These are phyloP conservation scores for Acanthamoeba healyi DNA, from an alignment of 208 protist species.

Conservation along the genomic window DNA sequence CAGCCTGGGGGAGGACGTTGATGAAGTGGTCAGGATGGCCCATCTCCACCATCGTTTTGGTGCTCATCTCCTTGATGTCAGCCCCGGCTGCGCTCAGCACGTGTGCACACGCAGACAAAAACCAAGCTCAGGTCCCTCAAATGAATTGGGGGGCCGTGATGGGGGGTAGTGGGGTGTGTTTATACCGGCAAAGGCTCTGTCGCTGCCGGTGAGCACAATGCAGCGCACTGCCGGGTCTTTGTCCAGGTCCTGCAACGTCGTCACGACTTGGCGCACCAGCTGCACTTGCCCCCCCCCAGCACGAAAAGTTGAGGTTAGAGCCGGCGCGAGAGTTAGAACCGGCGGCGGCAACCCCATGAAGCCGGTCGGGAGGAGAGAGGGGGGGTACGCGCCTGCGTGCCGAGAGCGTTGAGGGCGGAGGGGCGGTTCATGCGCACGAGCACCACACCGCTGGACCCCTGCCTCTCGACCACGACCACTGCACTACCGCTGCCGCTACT, in stretches of 20 bases:
- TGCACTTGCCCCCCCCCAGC: not conserved
- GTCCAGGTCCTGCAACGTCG: slow-evolving; percentile 90
- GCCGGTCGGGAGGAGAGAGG: too few relatives aligned
- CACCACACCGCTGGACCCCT: slow-evolving; percentile 82
- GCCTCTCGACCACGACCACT: not conserved
- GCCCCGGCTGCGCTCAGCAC: slow-evolving; percentile 96
- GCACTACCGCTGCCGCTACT: too few relatives aligned
- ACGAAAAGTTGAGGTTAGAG: too few relatives aligned
- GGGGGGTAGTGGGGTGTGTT: not conserved
- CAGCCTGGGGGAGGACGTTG: slow-evolving; percentile 84
- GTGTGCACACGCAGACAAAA: slow-evolving; percentile 95
- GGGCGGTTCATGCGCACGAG: slow-evolving; percentile 94
- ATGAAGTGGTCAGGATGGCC: slow-evolving; percentile 90
- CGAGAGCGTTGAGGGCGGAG: slow-evolving; percentile 95
- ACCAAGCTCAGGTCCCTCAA: too few relatives aligned
- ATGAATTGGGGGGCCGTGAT: not conserved
- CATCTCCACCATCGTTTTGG: slow-evolving; percentile 89
- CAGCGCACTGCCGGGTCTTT: slow-evolving; percentile 90
- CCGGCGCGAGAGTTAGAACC: too few relatives aligned
- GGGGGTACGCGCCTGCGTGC: slow-evolving; percentile 78
- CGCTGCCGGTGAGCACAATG: slow-evolving; percentile 95
- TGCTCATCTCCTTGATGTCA: slow-evolving; percentile 97
- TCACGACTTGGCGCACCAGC: slow-evolving; percentile 90
- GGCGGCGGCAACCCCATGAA: too few relatives aligned
- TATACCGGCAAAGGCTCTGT: slow-evolving; percentile 94